Evolutionary conservation across 1,284 basidiomycete genomes (phyloP), one percentile per base, ranked within the genome.

Genomic region (Phellinidium pouzarii): DNA sequence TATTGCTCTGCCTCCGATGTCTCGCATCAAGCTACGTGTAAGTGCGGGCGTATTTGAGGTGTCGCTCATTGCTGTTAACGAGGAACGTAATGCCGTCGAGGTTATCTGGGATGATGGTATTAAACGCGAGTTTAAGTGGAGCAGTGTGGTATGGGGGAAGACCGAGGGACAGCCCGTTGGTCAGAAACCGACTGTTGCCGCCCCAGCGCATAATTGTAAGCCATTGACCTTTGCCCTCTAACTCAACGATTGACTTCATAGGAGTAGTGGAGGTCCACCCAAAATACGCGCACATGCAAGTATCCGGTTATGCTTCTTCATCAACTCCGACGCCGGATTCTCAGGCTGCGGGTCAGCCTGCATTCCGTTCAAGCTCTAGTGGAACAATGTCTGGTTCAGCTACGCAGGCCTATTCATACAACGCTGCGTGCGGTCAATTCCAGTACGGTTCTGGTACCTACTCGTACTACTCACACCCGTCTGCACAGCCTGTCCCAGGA

Each of bases 21-120:
- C 83, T 19, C 77, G 82, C 14, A 84, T 94, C 72, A 89, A 91
- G 68, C 76, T 94, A 59, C 85, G 87, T 47, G 79, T 84, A 42
- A 82, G 77, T 59, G 76, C 86, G 9, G 89, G 88, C 3, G 81
- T 85, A 11, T 91, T 87, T 62, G 88, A 92, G 65, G 88, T 91
- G 2, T 82, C 81, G 7, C 70, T 91, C 37, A 63, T 89, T 9
- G 74, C 80, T 46, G 80, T 89, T 17, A 69, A 86, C 37, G 84
- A 87, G 57, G 82, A 82, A 55, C 76, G 72, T 1, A 72, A 77
- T 48, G 80, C 79, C 8, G 80, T 92, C 0, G 82, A 87, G 61
- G 88, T 93, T n/a, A 65, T 87, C 1, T 90, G 87, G 85, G 87
- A 88, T 61, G 73, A 79, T 27, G 83, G 75, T 7, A 38, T 78